Conservation (phyloP, 2,329 filamentous ascomycete genomes). For the Ambrosiella xylebori region DNA sequence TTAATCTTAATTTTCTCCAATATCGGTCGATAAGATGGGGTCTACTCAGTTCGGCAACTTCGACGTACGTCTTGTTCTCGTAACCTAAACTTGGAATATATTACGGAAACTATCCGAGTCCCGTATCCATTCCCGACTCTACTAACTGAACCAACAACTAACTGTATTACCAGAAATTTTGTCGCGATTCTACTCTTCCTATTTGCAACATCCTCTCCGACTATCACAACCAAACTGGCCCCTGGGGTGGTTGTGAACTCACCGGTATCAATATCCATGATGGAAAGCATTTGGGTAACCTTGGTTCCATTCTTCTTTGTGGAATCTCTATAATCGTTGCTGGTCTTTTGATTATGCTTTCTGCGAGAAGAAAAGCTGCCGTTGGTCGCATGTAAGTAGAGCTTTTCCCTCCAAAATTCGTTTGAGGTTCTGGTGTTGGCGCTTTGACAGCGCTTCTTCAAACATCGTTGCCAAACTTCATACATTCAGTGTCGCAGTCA, state of each 20-base stretch:
- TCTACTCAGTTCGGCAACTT: slow-evolving; percentile 46
- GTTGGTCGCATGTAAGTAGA: slow-evolving; percentile 66
- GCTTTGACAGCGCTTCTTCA: not conserved
- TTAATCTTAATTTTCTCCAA: not conserved
- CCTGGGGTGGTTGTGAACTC: slow-evolving; percentile 55
- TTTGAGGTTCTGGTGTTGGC: not conserved
- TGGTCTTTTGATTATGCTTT: slow-evolving; percentile 54
- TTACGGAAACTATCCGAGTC: not conserved
- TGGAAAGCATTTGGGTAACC: slow-evolving; percentile 54
- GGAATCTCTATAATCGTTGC: slow-evolving; percentile 57
- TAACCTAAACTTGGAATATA: too few relatives aligned
- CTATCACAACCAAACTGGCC: slow-evolving; percentile 39
- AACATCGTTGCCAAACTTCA: not conserved
- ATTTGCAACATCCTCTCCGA: slow-evolving; percentile 63
- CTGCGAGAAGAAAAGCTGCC: slow-evolving; percentile 79
- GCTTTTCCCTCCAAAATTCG: not conserved
- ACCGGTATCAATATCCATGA: slow-evolving; percentile 55
- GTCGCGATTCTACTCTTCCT: slow-evolving; percentile 66
- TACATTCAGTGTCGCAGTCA: not conserved
- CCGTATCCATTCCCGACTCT: not conserved
- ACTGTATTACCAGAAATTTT: slow-evolving; percentile 46
- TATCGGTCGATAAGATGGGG: slow-evolving; percentile 30
- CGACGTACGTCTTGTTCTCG: slow-evolving; percentile 25
- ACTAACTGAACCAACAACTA: not conserved
- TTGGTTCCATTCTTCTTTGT: slow-evolving; percentile 80